Evolutionary conservation across 2,329 filamentous ascomycete genomes (phyloP), one percentile per base, ranked within the genome.

Genomic region (Ophiostoma triangulosporum): DNA sequence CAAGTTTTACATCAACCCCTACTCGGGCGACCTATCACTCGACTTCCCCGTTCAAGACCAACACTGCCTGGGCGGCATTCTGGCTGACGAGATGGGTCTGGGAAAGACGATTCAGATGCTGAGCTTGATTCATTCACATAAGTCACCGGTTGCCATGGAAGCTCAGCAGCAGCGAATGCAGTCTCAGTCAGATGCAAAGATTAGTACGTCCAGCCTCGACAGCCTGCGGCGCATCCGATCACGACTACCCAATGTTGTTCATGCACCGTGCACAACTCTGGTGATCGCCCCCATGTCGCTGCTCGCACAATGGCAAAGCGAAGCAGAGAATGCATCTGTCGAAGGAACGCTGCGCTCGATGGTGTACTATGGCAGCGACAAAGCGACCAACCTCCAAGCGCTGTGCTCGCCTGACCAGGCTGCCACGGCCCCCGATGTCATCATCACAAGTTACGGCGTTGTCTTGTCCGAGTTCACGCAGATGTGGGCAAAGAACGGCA

Each of bases 51-150:
- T 82, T 2, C 93, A 98, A 64, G 88, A 97, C 62, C 93, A 97
- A 64, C 88, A 94, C 64, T 98, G 93, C 60, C 73, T 95, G 0
- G 93, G 93, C 45, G 93, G 93, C 6, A 87, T 98, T 54, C 72
- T 98, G 40, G 93, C 93, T 8, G 93, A 98, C 62, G 86, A 97
- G 68, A 98, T 98, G 93, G 93, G 93, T 48, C 73, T 98, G 2
- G 93, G 93, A 32, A 98, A 98, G 71, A 98, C 93, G 0, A 97
- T 98, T 52, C 91, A 98, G 64, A 97, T 98, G 89, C 79, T 98
- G 57, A 93, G 88, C 68, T 72, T 98, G 50, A 78, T 98, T 5
- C 93, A 98, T 65, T 80, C 87, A 0, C 87, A 97, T 64, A 81
- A 78, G 57, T 83, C 81, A 3, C 74, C 83, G 22, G 64, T 72